Evolutionary conservation across 108 stramenopile species (phyloP).

Genomic region (Cylindrotheca closterium): DNA sequence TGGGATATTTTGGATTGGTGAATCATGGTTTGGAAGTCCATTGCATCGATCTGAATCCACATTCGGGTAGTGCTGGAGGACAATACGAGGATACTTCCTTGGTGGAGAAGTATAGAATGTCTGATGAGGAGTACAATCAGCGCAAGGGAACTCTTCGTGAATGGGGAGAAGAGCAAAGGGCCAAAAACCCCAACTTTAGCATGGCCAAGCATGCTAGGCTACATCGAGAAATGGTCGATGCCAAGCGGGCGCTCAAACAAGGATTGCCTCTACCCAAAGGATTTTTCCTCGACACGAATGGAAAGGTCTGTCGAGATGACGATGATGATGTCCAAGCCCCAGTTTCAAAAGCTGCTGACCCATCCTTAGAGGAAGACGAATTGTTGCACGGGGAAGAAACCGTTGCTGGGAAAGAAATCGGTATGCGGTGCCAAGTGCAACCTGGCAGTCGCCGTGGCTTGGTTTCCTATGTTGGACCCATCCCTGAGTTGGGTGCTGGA

Average conservation of each 20-base stretch:
- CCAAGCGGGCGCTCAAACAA: conserved; percentile 49
- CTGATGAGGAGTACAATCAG: conserved; percentile 93
- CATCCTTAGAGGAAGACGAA: not conserved
- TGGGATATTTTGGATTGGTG: conserved; percentile 88
- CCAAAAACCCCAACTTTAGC: conserved; percentile 82
- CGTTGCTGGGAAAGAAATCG: conserved; percentile 53
- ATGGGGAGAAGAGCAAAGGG: conserved; percentile 85
- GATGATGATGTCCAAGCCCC: conserved; percentile 5
- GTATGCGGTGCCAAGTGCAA: conserved; percentile 88
- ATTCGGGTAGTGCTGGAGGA: conserved; percentile 75
- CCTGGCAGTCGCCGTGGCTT: conserved; percentile 89
- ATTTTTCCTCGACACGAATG: conserved; percentile 60
- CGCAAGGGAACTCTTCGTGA: conserved; percentile 90
- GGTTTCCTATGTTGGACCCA: conserved; percentile 80
- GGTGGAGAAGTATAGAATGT: conserved; percentile 92
- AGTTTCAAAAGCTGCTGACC: not conserved
- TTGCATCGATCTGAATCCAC: conserved; percentile 90
- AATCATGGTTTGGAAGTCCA: conserved; percentile 84
- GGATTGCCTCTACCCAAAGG: conserved; percentile 60
- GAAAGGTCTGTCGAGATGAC: conserved; percentile 48
- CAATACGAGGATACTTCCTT: conserved; percentile 88
- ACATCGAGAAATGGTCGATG: conserved; percentile 74
- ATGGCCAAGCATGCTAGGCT: conserved; percentile 75
- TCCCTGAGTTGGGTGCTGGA: conserved; percentile 73
- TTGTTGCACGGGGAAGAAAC: conserved; percentile 12